These are phyloP conservation scores for Chalciporus pseudorubinellus DNA, from an alignment of 768 basidiomycete genomes.

Conservation along the genomic window DNA sequence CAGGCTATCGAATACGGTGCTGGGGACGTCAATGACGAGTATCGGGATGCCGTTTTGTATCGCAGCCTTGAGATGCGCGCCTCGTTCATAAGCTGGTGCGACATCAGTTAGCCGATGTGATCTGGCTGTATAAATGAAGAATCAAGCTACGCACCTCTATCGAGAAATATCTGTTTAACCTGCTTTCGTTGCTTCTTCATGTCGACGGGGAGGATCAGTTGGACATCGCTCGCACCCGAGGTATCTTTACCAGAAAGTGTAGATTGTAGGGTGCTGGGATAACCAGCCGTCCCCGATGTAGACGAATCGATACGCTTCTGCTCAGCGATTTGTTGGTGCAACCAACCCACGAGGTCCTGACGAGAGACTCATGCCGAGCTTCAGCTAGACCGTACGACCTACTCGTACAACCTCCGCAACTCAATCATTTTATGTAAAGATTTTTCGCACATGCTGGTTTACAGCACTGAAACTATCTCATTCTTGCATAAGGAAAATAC, in stretches of 20 bases:
- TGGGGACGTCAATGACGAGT: constrained; percentile 69
- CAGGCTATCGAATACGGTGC: constrained; percentile 61
- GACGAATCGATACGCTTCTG: constrained; percentile 72
- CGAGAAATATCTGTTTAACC: constrained; percentile 64
- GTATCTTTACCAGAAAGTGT: constrained; percentile 36
- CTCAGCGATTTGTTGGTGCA: constrained; percentile 75
- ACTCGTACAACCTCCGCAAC: too few species aligned
- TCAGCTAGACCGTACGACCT: constrained; percentile 6
- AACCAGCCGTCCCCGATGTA: constrained; percentile 54
- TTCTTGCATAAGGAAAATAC: too few species aligned
- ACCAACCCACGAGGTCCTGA: constrained; percentile 70
- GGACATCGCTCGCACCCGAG: constrained; percentile 45
- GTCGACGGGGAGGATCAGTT: constrained; percentile 66
- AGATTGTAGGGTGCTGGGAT: constrained; percentile 38
- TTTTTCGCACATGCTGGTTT: too few species aligned
- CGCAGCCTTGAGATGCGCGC: constrained; percentile 54
- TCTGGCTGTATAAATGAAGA: neutral
- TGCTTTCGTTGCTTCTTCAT: constrained; percentile 73
- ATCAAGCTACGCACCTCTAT: constrained; percentile 54
- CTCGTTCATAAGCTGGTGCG: constrained; percentile 61
- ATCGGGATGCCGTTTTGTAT: constrained; percentile 61
- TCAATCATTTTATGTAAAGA: too few species aligned
- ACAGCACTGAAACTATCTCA: too few species aligned
- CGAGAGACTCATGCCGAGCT: constrained; percentile 46
- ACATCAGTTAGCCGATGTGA: neutral